phyloP scores from a whole-genome alignment of 2,329 filamentous ascomycete genomes.

The Pyrenophora seminiperda region DNA sequence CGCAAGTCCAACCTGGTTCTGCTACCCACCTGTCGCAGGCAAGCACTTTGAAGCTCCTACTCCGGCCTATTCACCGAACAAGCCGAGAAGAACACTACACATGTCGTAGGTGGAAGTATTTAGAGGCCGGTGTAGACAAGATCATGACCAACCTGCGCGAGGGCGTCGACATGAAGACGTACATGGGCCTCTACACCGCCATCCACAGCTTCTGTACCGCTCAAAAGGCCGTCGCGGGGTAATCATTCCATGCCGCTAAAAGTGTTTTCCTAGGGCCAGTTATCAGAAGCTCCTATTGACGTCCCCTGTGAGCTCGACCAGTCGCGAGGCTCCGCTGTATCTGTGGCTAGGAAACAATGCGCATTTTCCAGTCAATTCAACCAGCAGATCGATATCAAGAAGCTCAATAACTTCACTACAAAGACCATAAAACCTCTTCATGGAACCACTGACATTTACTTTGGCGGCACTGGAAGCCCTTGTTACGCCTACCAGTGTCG shows the following conservation, averaged over 20 bases:
- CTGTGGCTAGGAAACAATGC: conserved; percentile 95
- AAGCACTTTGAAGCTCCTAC: conserved; percentile 44
- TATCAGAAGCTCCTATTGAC: no score
- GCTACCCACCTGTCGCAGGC: conserved; percentile 14
- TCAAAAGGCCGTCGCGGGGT: conserved; percentile 81
- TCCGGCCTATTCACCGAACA: no score
- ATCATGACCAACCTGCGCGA: conserved; percentile 93
- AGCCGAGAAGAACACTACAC: no score
- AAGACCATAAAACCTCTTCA: conserved; percentile 92
- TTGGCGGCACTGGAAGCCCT: conserved; percentile 88
- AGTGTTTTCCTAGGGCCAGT: no score
- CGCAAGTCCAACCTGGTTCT: no score
- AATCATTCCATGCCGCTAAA: conserved; percentile 54
- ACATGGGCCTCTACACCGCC: conserved; percentile 96
- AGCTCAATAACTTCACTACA: conserved; percentile 90
- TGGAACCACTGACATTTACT: conserved; percentile 94
- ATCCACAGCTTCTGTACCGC: conserved; percentile 99
- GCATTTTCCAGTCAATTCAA: conserved; percentile 84
- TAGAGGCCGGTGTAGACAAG: conserved; percentile 84
- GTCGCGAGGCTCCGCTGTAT: conserved; percentile 91
- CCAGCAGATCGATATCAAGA: conserved; percentile 96
- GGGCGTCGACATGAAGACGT: conserved; percentile 93
- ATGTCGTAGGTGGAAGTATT: conserved; percentile 90
- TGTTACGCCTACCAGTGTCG: conserved; percentile 85
- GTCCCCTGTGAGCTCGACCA: no score